These are phyloP conservation scores for Fraxinus pennsylvanica DNA, from an alignment of 257 asterid genomes.

Conservation along the genomic window DNA sequence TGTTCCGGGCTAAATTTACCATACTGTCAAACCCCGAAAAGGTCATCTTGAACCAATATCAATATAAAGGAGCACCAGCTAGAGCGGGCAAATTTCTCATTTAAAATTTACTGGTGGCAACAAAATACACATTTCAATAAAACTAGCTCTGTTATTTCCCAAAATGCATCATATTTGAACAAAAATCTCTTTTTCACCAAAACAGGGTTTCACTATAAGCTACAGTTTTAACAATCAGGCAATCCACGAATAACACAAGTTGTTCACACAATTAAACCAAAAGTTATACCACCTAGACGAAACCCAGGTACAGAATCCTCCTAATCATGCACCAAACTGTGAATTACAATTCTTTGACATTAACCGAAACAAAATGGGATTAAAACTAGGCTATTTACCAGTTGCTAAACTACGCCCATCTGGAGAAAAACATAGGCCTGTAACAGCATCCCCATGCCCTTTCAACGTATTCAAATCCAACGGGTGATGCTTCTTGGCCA, in stretches of 20 bases:
- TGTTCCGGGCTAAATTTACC: background rate
- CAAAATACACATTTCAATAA: background rate
- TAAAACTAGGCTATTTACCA: constrained; percentile 42
- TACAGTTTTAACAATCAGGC: background rate
- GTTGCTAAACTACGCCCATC: constrained; percentile 85
- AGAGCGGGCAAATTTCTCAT: background rate
- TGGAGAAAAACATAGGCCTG: constrained; percentile 75
- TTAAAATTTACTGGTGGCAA: background rate
- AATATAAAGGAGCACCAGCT: background rate
- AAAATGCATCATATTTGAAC: background rate
- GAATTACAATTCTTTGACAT: background rate
- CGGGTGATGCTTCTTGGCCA: constrained; percentile 76
- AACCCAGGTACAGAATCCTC: background rate
- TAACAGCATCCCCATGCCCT: constrained; percentile 94
- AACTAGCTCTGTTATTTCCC: background rate
- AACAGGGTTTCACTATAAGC: constrained; percentile 11
- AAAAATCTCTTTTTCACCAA: background rate
- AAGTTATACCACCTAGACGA: constrained; percentile 6
- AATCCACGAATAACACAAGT: constrained; percentile 11
- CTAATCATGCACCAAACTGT: background rate
- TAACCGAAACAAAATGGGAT: background rate
- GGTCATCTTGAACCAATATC: background rate
- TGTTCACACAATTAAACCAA: background rate
- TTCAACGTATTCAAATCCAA: constrained; percentile 96
- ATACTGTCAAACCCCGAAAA: background rate